Base-by-base conservation (phyloP, 495 filamentous ascomycete genomes). In the Choiromyces venosus region DNA sequence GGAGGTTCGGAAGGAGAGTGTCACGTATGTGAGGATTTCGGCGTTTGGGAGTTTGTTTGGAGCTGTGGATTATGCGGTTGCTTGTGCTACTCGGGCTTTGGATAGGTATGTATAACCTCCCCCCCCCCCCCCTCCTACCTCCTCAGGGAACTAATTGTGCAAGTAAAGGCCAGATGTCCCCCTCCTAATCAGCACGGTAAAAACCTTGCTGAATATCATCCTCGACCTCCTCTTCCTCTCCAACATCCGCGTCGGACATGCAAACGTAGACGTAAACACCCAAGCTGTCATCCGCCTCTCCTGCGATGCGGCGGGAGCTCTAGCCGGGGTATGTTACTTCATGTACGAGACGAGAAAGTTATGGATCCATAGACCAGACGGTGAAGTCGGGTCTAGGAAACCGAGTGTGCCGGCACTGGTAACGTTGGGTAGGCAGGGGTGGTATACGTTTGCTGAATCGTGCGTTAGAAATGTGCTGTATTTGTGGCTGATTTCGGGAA, bases 151-250 rank as follows among this genome's bases (percentile, higher is more conserved):
- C 39, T 18, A 16, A 38, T 65, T 68, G 37, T 38, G 65, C 7
- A n/a, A 36, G 19, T 33, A 71, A 69, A 81, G 78, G 70, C 91
- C 91, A 0, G 91, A 93, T 78, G 87, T 93, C 2, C 90, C 91
- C 14, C 81, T 93, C 0, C 73, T 92, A 33, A 91, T 93, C 77
- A 91, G 86, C 78, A 84, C 83, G 0, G 84, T 84, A 16, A 90
- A 90, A 72, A 88, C 90, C 70, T 81, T 83, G 7, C 79, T 91
- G 67, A 93, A 93, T 78, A 92, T 93, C 66, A 72, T 91, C 19
- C 84, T 93, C 0, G 91, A 93, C 71, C 72, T 93, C 37, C 76
- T 92, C n/a, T 80, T 92, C 35, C 86, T 93, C 16, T 92, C 90
- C 2, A 87, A 83, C 18, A 90, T 90, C 73, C 89, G 90, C 77